Conservation (phyloP, 2,329 filamentous ascomycete species). For the Venturia carpophila region DNA sequence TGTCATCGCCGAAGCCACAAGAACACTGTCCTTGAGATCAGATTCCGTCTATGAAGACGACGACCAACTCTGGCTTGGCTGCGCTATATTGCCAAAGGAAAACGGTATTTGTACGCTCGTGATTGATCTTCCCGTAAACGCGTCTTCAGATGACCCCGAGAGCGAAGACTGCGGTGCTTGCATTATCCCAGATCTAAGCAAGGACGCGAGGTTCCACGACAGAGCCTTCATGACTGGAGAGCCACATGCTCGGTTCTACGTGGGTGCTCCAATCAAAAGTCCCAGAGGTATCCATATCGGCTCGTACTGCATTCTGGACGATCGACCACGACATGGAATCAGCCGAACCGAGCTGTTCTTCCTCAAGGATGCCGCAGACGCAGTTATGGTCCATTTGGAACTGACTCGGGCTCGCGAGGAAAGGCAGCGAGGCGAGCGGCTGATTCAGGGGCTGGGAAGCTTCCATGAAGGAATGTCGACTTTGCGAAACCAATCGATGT, state of each 20-base stretch:
- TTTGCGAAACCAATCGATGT: slow-evolving; percentile 1
- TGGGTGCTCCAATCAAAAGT: slow-evolving; percentile 24
- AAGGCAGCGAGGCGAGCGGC: slow-evolving; percentile 19
- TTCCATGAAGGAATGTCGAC: slow-evolving; percentile 21
- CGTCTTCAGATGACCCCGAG: not conserved
- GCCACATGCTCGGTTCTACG: not conserved
- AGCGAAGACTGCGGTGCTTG: not conserved
- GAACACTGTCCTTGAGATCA: slow-evolving; percentile 36
- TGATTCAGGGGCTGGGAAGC: slow-evolving; percentile 21
- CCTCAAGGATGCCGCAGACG: slow-evolving; percentile 21
- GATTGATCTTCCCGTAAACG: slow-evolving; percentile 16
- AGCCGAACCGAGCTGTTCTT: slow-evolving; percentile 20
- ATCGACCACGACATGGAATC: slow-evolving; percentile 23
- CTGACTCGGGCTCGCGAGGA: slow-evolving; percentile 20
- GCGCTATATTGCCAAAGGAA: slow-evolving; percentile 26
- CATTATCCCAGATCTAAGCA: slow-evolving; percentile 7
- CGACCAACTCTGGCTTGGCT: slow-evolving; percentile 32
- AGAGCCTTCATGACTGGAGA: not conserved
- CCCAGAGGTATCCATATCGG: slow-evolving; percentile 26
- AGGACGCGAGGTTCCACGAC: slow-evolving; percentile 3
- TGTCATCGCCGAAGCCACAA: slow-evolving; percentile 46
- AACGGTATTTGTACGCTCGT: slow-evolving; percentile 32
- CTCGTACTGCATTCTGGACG: slow-evolving; percentile 30
- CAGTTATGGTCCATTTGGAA: slow-evolving; percentile 22
- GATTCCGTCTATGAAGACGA: slow-evolving; percentile 26